Conservation (phyloP, 1,284 basidiomycete genomes). For the Bondarzewia mesenterica region DNA sequence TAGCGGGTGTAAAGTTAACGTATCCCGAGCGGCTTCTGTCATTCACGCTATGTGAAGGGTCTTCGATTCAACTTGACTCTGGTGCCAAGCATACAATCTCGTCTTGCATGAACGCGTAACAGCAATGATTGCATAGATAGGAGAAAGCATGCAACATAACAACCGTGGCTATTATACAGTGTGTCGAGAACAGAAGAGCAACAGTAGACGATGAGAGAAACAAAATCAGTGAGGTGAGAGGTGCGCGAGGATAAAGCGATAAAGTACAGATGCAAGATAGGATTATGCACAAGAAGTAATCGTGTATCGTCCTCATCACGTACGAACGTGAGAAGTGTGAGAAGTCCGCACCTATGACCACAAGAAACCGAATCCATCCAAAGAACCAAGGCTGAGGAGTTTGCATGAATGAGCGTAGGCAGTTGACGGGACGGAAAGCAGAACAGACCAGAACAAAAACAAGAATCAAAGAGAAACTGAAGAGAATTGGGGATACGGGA, state of each 20-base stretch:
- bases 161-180: background rate
- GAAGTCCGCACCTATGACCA: constrained; percentile 6
- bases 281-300: constrained; percentile 1
- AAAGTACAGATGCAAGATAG: constrained; percentile 4
- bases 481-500: background rate
- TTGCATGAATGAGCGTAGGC: background rate
- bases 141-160: constrained; percentile 1
- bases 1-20: background rate
- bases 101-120: background rate
- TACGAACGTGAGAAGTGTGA: background rate
- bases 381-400: background rate
- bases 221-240: background rate
- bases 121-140: constrained; percentile 2
- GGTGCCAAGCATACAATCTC: too few species aligned
- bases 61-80: too few species aligned
- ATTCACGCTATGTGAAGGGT: background rate
- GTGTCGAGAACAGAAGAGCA: background rate
- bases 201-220: background rate
- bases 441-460: background rate
- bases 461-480: background rate
- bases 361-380: constrained; percentile 2
- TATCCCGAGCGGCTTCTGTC: background rate
- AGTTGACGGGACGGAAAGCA: background rate
- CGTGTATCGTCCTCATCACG: background rate
- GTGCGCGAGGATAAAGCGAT: background rate